Evolutionary conservation across 768 basidiomycete genomes (phyloP).

Genomic region (Russula virescens): DNA sequence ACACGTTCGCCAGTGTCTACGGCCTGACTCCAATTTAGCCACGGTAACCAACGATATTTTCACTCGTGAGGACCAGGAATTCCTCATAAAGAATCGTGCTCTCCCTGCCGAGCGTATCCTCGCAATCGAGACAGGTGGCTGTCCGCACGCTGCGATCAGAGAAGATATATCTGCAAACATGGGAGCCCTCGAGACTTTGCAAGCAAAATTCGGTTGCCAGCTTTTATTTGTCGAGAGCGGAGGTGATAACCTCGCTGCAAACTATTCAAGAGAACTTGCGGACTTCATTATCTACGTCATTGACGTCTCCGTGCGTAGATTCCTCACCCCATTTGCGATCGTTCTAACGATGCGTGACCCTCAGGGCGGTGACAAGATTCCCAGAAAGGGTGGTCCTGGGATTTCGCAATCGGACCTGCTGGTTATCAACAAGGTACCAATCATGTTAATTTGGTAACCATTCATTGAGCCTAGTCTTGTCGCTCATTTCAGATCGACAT

Average conservation of each 20-base stretch:
- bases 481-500: constrained; percentile 68
- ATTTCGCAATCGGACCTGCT: constrained; percentile 94
- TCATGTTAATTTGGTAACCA: background rate
- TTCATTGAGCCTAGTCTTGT: background rate
- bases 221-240: constrained; percentile 93
- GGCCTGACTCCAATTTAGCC: constrained; percentile 40
- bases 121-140: constrained; percentile 97
- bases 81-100: constrained; percentile 88
- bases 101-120: constrained; percentile 80
- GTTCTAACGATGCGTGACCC: background rate
- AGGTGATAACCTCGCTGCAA: constrained; percentile 95
- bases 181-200: constrained; percentile 90
- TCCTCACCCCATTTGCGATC: too few species aligned
- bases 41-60: constrained; percentile 99
- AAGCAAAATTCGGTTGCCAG: constrained; percentile 86
- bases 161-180: constrained; percentile 98
- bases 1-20: constrained; percentile 13
- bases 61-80: constrained; percentile 96
- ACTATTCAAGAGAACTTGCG: constrained; percentile 93
- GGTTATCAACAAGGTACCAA: constrained; percentile 83
- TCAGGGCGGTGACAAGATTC: constrained; percentile 96
- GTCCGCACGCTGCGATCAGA: constrained; percentile 96
- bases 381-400: constrained; percentile 95
- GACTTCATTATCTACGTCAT: constrained; percentile 97
- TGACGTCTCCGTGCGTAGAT: constrained; percentile 62